Evolutionary conservation across 2,329 filamentous ascomycete genomes (phyloP), one percentile per base, ranked within the genome.

Genomic region (Metarhizium sp.): DNA sequence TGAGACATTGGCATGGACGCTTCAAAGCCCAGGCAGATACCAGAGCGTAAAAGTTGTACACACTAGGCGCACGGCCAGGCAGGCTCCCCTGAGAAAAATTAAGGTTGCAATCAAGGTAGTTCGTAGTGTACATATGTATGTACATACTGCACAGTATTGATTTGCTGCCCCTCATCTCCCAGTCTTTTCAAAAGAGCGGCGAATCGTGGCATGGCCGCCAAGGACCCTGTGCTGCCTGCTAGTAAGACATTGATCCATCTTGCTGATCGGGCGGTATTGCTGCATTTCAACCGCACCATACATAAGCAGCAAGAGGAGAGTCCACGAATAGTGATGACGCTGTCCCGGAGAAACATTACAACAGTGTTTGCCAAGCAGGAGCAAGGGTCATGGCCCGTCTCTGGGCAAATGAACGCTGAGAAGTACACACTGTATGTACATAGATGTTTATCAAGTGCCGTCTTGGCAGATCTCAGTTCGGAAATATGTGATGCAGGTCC

Each of bases 401-500:
- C 34, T 36, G 13, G 13, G 13, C 34, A 36, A 36, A 36, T 36
- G 5, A 36, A 36, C 34, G 13, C 34, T 36, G 34, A 40, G 38
- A 16, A 40, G 13, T 40, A 11, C 13, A 40, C 38, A 5, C 4
- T 5, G 38, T 20, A 20, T 20, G 20, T 20, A 20, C 20, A 20
- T 40, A 14, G 38, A 40, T 16, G 13, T 25, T 4, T 25, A 25
- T 25, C 25, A 43, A 56, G 29, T 52, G 50, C 46, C 36, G 54
- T 50, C 50, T 52, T 56, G 54, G 54, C 50, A 53, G 13, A 53
- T 46, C 38, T 56, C 20, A 34, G 46, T 46, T 50, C 38, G 45
- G 34, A 50, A 43, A 48, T 34, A n/a, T 50, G 42, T 46, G 50
- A n/a, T 29, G n/a, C 45, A 30, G 30, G 16, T 18, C 16, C 30